phyloP scores from a whole-genome alignment of 768 basidiomycete species.

The Pleurotus tuber-regium region DNA sequence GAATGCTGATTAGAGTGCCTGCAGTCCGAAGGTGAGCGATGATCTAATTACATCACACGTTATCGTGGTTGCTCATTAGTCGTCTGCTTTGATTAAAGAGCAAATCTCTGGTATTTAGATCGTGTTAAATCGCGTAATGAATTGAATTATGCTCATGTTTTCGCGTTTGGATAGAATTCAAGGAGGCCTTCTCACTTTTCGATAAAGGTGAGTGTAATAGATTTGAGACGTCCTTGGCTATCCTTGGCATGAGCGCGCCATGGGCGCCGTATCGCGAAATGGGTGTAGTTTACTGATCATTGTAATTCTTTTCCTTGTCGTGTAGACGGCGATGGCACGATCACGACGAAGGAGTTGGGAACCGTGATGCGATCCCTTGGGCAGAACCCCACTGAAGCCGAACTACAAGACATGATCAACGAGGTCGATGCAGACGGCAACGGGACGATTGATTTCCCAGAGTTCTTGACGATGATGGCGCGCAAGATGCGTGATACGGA shows the following conservation, averaged over 20 bases:
- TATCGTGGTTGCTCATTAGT: neutral
- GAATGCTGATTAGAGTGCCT: slow-evolving; percentile 9
- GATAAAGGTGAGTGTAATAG: slow-evolving; percentile 71
- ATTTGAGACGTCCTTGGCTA: slow-evolving; percentile 12
- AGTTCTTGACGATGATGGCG: slow-evolving; percentile 84
- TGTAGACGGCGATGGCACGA: slow-evolving; percentile 88
- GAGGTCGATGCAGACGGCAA: slow-evolving; percentile 84
- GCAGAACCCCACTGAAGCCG: slow-evolving; percentile 90
- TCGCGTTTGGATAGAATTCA: slow-evolving; percentile 89
- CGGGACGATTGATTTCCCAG: slow-evolving; percentile 82
- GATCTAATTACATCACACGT: slow-evolving; percentile 10
- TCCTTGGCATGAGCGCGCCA: neutral
- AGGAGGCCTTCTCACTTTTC: slow-evolving; percentile 98
- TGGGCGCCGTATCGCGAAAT: neutral
- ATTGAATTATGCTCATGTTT: no score
- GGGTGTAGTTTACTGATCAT: neutral
- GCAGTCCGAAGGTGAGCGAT: slow-evolving; percentile 56
- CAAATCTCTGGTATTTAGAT: slow-evolving; percentile 78
- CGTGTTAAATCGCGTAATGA: no score
- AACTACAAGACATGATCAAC: slow-evolving; percentile 94
- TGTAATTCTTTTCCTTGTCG: slow-evolving; percentile 6
- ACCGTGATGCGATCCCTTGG: slow-evolving; percentile 93
- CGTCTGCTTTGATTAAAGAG: slow-evolving; percentile 43
- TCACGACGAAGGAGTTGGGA: slow-evolving; percentile 87
- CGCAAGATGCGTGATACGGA: slow-evolving; percentile 91